A percentile compares a stretch with the other conserved stretches of the same genome.
phyloP scores from a whole-genome alignment of 495 filamentous ascomycete genomes.

The Podospora tetraspora region DNA sequence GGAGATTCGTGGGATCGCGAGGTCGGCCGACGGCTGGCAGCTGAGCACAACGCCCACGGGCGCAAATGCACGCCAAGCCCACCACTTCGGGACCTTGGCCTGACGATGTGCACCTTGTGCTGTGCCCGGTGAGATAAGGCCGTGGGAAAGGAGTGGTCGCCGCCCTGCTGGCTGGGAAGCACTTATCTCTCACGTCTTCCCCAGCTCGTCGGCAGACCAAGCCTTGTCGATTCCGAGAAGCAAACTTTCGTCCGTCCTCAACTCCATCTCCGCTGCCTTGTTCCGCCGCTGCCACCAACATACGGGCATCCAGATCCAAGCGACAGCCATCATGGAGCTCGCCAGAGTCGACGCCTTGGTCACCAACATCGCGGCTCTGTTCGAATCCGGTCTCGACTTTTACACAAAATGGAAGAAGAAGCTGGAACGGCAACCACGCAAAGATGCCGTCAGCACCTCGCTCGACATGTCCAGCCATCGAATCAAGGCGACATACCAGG shows the following conservation, averaged over 20 bases:
- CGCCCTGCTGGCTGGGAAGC: background rate
- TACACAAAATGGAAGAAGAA: constrained; percentile 32
- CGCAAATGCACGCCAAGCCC: background rate
- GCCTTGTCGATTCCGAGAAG: background rate
- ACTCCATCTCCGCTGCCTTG: background rate
- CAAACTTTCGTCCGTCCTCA: background rate
- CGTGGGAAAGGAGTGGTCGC: background rate
- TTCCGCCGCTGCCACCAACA: background rate
- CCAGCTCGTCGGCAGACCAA: background rate
- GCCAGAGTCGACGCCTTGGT: constrained; percentile 31
- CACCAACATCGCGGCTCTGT: constrained; percentile 27
- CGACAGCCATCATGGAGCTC: constrained; percentile 24
- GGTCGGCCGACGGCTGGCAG: background rate
- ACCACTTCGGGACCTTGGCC: background rate
- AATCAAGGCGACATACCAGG: constrained; percentile 33
- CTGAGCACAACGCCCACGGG: background rate
- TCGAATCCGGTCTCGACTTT: constrained; percentile 31
- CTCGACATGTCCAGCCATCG: constrained; percentile 29
- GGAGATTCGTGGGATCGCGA: background rate
- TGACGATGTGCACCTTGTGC: background rate
- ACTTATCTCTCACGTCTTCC: constrained; percentile 9
- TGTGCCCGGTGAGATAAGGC: background rate
- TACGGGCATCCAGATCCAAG: background rate
- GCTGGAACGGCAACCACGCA: constrained; percentile 21
- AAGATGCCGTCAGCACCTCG: constrained; percentile 33